Percentiles rank a stretch among this genome's conserved stretches.
Evolutionary conservation across 257 asterid genomes (phyloP).

Genomic region (Rehmannia glutinosa): DNA sequence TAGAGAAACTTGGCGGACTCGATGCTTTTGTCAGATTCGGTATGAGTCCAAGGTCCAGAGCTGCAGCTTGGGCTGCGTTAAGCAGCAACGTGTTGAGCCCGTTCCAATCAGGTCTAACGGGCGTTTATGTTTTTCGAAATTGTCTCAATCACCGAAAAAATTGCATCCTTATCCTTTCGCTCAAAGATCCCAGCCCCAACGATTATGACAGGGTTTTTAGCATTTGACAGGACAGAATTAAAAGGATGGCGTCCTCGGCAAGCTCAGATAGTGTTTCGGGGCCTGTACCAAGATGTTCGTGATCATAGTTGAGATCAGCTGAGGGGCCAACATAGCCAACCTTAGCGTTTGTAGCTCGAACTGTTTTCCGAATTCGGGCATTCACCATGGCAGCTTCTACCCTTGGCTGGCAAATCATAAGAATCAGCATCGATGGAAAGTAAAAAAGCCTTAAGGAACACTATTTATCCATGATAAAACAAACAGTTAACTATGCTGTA

Average conservation of each 20-base stretch:
- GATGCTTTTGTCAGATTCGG: conserved; percentile 69
- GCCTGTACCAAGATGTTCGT: conserved; percentile 79
- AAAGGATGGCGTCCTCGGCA: conserved; percentile 79
- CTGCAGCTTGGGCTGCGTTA: conserved; percentile 96
- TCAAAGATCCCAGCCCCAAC: conserved; percentile 79
- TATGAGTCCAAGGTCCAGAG: conserved; percentile 95
- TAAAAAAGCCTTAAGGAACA: not conserved
- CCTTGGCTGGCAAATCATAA: conserved; percentile 67
- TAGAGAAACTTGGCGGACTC: conserved; percentile 83
- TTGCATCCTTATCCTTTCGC: conserved; percentile 79
- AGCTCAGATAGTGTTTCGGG: conserved; percentile 73
- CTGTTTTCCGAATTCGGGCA: conserved; percentile 89
- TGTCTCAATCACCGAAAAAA: conserved; percentile 59
- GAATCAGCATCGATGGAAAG: not conserved
- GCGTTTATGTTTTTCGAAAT: conserved; percentile 67
- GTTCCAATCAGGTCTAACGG: conserved; percentile 81
- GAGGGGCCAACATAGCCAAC: conserved; percentile 91
- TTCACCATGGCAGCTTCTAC: conserved; percentile 99
- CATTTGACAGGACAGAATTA: conserved; percentile 51
- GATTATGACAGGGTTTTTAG: conserved; percentile 84
- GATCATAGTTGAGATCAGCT: conserved; percentile 85
- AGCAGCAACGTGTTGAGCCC: conserved; percentile 75
- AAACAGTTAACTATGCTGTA: not conserved
- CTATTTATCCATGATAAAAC: not conserved
- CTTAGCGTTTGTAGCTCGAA: conserved; percentile 74